Conservation (phyloP, 2,329 filamentous ascomycete genomes). For the Anthostomella pinea region DNA sequence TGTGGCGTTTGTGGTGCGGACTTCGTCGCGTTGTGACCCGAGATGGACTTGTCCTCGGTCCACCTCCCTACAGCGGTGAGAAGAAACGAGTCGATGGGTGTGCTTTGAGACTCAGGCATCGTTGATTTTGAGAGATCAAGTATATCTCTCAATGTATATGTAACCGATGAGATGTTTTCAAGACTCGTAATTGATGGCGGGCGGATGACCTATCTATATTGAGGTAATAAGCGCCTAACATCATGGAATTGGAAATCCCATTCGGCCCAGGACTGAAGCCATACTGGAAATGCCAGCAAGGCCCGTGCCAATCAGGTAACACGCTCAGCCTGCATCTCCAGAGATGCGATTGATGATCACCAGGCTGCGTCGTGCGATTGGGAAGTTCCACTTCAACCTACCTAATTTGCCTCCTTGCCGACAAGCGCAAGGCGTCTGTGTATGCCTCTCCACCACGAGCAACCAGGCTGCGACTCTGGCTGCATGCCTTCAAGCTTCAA, state of each 20-base stretch:
- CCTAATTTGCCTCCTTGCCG: conserved; percentile 1
- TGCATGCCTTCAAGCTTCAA: too few relatives aligned
- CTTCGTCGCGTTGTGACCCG: not conserved
- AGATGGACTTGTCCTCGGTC: conserved; percentile 5
- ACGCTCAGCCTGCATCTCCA: too few relatives aligned
- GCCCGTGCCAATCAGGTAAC: too few relatives aligned
- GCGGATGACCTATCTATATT: conserved; percentile 3
- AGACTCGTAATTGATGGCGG: not conserved
- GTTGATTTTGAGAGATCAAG: not conserved
- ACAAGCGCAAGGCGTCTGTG: not conserved
- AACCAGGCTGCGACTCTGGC: too few relatives aligned
- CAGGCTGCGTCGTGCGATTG: too few relatives aligned
- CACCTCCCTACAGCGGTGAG: conserved; percentile 12
- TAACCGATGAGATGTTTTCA: not conserved
- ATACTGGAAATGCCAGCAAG: not conserved
- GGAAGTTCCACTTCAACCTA: conserved; percentile 7
- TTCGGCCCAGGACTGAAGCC: too few relatives aligned
- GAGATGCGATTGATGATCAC: too few relatives aligned
- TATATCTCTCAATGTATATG: not conserved
- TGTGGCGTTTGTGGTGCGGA: not conserved
- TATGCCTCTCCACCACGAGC: not conserved
- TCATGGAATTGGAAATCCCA: not conserved
- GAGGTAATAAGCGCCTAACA: not conserved
- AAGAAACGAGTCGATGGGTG: conserved; percentile 6
- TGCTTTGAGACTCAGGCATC: conserved; percentile 1